Evolutionary conservation across 148 eudicot species (phyloP).

Genomic region (Spergularia marina): DNA sequence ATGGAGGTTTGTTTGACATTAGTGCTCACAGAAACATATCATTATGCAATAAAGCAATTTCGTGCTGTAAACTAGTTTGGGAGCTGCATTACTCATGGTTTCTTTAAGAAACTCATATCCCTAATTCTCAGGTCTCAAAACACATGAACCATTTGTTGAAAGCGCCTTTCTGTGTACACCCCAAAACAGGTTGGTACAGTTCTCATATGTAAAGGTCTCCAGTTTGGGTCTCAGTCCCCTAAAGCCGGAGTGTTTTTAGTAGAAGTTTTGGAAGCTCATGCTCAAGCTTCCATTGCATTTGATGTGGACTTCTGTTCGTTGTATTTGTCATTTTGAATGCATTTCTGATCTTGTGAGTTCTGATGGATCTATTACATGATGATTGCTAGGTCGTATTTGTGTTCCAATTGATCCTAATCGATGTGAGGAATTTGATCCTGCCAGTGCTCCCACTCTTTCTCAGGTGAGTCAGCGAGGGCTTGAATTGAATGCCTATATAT

Average conservation of each 20-base stretch:
- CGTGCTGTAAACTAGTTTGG: neutral
- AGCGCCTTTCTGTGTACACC: conserved; percentile 93
- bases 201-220: neutral
- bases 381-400: conserved; percentile 73
- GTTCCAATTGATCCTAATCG: conserved; percentile 78
- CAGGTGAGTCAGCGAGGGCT: conserved; percentile 41
- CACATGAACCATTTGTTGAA: conserved; percentile 95
- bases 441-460: conserved; percentile 80
- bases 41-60: conserved; percentile 3
- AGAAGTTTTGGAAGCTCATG: neutral
- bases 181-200: conserved; percentile 74
- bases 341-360: neutral
- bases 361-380: neutral
- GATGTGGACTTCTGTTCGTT: neutral
- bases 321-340: neutral
- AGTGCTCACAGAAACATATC: neutral
- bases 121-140: conserved; percentile 70
- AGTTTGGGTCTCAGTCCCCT: neutral
- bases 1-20: conserved; percentile 56
- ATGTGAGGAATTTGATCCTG: conserved; percentile 88
- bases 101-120: conserved; percentile 6
- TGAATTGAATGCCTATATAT: neutral
- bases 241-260: neutral
- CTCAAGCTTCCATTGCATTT: neutral
- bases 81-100: neutral